These are phyloP conservation scores for Diplotaxis tenuifolia DNA, from an alignment of 345 rosid species.

Conservation along the genomic window DNA sequence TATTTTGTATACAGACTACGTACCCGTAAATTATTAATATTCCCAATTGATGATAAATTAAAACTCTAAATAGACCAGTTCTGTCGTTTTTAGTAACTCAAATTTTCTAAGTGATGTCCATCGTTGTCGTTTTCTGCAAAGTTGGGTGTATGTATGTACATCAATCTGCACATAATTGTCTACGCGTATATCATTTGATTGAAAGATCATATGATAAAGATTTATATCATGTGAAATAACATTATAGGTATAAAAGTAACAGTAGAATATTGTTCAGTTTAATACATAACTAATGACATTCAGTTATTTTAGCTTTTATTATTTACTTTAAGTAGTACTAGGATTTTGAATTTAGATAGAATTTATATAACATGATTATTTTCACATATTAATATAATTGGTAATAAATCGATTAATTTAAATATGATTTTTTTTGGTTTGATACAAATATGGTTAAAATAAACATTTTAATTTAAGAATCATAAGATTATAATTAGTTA, in stretches of 20 bases:
- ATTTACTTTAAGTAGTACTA: too few relatives aligned
- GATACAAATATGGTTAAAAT: too few relatives aligned
- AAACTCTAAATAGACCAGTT: conserved; percentile 4
- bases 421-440: too few relatives aligned
- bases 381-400: too few relatives aligned
- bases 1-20: conserved; percentile 11
- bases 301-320: background rate
- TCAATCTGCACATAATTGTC: conserved; percentile 14
- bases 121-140: conserved; percentile 29
- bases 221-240: background rate
- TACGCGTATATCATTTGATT: conserved; percentile 20
- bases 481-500: too few relatives aligned
- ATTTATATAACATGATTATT: too few relatives aligned
- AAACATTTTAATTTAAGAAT: too few relatives aligned
- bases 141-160: conserved; percentile 38
- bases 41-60: conserved; percentile 1
- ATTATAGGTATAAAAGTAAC: background rate
- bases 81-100: conserved; percentile 23
- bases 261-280: background rate
- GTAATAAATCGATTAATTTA: too few relatives aligned
- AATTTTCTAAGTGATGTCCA: background rate
- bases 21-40: background rate
- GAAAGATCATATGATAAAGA: background rate
- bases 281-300: background rate
- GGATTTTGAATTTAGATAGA: too few relatives aligned